These are phyloP conservation scores for Teratosphaeria destructans DNA, from an alignment of 2,329 filamentous ascomycete genomes.

Conservation along the genomic window DNA sequence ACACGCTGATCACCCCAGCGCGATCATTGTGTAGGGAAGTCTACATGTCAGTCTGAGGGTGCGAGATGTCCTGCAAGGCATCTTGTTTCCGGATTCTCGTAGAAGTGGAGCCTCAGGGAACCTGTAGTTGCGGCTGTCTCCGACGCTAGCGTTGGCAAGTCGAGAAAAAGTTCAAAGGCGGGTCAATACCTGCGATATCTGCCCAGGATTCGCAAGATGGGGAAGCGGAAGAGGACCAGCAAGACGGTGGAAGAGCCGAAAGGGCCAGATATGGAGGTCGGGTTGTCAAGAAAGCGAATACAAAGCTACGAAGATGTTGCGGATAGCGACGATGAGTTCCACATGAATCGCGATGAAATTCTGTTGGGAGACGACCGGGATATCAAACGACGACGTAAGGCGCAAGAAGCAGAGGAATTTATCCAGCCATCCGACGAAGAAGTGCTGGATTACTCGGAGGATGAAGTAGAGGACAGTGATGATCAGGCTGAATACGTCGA, in stretches of 20 bases:
- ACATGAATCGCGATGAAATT: conserved; percentile 75
- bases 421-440: conserved; percentile 54
- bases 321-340: conserved; percentile 90
- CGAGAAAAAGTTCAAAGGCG: neutral
- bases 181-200: neutral
- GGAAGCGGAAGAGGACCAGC: conserved; percentile 10
- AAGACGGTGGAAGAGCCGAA: conserved; percentile 3
- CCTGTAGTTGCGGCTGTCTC: neutral
- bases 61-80: too few species aligned
- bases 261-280: conserved; percentile 13
- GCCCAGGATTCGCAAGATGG: conserved; percentile 5
- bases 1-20: too few species aligned
- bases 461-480: conserved; percentile 40
- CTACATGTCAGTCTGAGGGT: too few species aligned
- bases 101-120: neutral
- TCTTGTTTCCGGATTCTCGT: too few species aligned
- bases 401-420: conserved; percentile 56
- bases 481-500: conserved; percentile 53
- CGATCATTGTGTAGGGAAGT: too few species aligned
- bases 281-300: conserved; percentile 44
- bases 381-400: conserved; percentile 64
- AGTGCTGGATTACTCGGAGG: conserved; percentile 41
- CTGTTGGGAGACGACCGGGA: conserved; percentile 71
- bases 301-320: conserved; percentile 67
- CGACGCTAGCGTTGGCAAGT: neutral